phyloP scores from a whole-genome alignment of 495 filamentous ascomycete species.

The Schizothecium vesticola region DNA sequence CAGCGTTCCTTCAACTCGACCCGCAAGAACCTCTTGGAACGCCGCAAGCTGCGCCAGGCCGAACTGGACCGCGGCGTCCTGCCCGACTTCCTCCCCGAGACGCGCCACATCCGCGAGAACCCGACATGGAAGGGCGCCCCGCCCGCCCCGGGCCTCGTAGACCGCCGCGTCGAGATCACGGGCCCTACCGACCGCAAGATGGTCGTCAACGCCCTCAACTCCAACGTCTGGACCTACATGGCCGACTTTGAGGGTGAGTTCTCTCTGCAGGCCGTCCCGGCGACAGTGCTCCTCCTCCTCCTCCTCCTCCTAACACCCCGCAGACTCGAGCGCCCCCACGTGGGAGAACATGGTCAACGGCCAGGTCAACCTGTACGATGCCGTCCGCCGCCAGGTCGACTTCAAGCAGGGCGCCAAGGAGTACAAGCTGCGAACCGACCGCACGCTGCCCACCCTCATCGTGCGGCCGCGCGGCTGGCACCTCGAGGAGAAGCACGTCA shows the following conservation, averaged over 20 bases:
- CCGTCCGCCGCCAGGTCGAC: constrained; percentile 89
- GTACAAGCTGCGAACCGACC: constrained; percentile 93
- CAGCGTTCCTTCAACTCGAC: constrained; percentile 91
- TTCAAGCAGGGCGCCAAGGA: constrained; percentile 94
- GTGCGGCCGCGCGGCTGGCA: constrained; percentile 89
- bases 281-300: too few species aligned
- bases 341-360: constrained; percentile 99
- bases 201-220: constrained; percentile 97
- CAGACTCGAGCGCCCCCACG: constrained; percentile 93
- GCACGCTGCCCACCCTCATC: constrained; percentile 72
- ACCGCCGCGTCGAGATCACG: constrained; percentile 97
- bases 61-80: constrained; percentile 88
- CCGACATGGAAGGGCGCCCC: constrained; percentile 91
- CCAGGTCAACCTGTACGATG: constrained; percentile 97
- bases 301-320: too few species aligned
- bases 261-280: too few species aligned
- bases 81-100: constrained; percentile 96
- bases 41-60: constrained; percentile 79
- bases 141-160: constrained; percentile 87
- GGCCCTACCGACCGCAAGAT: constrained; percentile 98
- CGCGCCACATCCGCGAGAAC: constrained; percentile 90
- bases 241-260: constrained; percentile 89
- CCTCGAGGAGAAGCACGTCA: constrained; percentile 97
- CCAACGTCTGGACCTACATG: constrained; percentile 99
- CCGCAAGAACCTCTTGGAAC: constrained; percentile 83